A percentile compares a stretch with the other conserved stretches of the same genome.
Evolutionary conservation across 106 monocot genomes (phyloP).

Genomic region (Allium cepa): DNA sequence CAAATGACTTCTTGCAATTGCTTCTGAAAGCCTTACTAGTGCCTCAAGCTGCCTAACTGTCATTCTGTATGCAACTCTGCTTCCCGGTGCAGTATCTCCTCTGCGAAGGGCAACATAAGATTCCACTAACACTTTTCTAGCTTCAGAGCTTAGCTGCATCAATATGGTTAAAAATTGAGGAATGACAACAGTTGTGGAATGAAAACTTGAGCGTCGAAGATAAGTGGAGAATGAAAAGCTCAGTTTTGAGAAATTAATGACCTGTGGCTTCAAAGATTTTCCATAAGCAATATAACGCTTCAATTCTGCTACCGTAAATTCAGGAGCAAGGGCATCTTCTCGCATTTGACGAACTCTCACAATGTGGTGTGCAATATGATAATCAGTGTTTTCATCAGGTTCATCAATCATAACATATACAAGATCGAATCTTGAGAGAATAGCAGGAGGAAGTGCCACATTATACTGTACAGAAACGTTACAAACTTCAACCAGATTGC

Average conservation of each 20-base stretch:
- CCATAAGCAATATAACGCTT: conserved; percentile 94
- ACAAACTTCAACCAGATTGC: not conserved
- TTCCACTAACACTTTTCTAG: conserved; percentile 79
- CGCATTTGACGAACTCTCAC: conserved; percentile 94
- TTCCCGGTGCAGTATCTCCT: conserved; percentile 87
- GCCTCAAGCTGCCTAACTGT: conserved; percentile 97
- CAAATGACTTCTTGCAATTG: conserved; percentile 82
- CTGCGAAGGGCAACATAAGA: conserved; percentile 90
- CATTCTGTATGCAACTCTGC: conserved; percentile 98
- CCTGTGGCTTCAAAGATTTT: conserved; percentile 90
- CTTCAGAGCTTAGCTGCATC: conserved; percentile 75
- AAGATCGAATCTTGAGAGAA: conserved; percentile 76
- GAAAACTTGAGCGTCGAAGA: not conserved
- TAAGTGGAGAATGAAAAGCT: not conserved
- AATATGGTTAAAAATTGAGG: not conserved
- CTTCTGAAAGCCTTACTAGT: conserved; percentile 90
- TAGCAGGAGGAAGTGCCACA: conserved; percentile 80
- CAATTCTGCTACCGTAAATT: conserved; percentile 76
- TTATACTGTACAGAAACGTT: conserved; percentile 62
- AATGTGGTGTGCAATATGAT: conserved; percentile 97
- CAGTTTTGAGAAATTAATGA: not conserved
- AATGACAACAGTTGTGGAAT: not conserved
- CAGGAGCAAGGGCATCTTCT: conserved; percentile 87
- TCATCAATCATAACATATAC: conserved; percentile 97
- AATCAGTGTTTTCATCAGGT: conserved; percentile 92